phyloP scores from a whole-genome alignment of 345 rosid genomes.

The Psidium friedrichsthalianum region DNA sequence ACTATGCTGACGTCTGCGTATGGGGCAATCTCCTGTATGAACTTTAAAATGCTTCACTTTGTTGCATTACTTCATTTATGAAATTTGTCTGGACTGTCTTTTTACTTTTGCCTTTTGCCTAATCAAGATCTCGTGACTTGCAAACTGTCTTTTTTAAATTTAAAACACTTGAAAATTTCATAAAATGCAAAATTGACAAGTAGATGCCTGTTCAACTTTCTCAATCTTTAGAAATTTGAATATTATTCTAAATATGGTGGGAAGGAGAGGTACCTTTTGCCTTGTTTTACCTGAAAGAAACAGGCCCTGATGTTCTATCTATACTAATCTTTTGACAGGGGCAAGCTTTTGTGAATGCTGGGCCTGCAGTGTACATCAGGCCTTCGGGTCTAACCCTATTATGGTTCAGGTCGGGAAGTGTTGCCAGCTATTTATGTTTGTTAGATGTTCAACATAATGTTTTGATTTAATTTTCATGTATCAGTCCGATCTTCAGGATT shows the following conservation, averaged over 20 bases:
- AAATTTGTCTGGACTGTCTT: background rate
- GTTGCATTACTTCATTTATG: background rate
- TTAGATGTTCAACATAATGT: background rate
- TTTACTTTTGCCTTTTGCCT: background rate
- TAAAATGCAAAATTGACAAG: background rate
- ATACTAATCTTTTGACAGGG: slow-evolving; percentile 32
- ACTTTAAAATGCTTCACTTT: background rate
- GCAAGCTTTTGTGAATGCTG: slow-evolving; percentile 64
- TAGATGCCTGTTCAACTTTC: background rate
- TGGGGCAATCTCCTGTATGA: slow-evolving; percentile 76
- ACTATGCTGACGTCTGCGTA: slow-evolving; percentile 63
- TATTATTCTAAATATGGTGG: background rate
- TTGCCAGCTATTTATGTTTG: background rate
- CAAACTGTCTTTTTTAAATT: background rate
- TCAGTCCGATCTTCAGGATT: background rate
- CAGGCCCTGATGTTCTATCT: background rate
- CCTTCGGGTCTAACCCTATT: slow-evolving; percentile 82
- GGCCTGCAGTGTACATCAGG: slow-evolving; percentile 92
- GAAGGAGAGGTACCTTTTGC: background rate
- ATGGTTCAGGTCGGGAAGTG: slow-evolving; percentile 71
- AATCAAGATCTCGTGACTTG: background rate
- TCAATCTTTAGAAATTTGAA: background rate
- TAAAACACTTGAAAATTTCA: background rate
- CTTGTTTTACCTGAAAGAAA: background rate
- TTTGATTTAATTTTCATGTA: background rate